phyloP scores from a whole-genome alignment of 2,329 filamentous ascomycete species.

The Ophioceras dolichostomum region DNA sequence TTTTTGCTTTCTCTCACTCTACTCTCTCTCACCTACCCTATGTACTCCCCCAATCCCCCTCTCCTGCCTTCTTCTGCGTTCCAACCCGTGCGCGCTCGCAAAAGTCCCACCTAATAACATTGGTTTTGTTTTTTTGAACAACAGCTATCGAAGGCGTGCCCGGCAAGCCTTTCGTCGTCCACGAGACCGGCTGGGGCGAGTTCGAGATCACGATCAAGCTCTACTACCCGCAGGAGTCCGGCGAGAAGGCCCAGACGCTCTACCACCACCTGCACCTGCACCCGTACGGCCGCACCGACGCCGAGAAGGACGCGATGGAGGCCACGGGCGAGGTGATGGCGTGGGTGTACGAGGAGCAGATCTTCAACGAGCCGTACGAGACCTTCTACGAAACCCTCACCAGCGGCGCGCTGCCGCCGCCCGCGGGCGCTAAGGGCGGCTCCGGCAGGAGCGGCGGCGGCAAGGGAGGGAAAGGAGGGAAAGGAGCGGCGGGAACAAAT shows the following conservation, averaged over 20 bases:
- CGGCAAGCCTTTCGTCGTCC: conserved; percentile 64
- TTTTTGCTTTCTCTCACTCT: no score
- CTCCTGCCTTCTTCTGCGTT: background rate
- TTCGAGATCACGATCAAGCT: conserved; percentile 94
- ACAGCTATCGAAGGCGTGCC: conserved; percentile 58
- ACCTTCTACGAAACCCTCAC: conserved; percentile 83
- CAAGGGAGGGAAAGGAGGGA: conserved; percentile 24
- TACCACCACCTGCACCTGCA: conserved; percentile 89
- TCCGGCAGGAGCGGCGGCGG: conserved; percentile 37
- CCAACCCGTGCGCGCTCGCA: no score
- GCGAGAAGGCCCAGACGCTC: conserved; percentile 90
- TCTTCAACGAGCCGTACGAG: conserved; percentile 96
- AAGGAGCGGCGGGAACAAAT: conserved; percentile 24
- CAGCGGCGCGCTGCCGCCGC: conserved; percentile 45
- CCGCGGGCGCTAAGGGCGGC: conserved; percentile 41
- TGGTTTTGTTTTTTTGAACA: background rate
- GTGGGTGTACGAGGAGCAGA: conserved; percentile 84
- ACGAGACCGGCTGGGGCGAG: conserved; percentile 94
- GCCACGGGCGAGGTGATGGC: conserved; percentile 53
- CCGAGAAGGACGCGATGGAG: conserved; percentile 50
- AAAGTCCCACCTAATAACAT: background rate
- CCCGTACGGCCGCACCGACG: conserved; percentile 75
- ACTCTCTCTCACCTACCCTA: background rate
- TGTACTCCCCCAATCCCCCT: background rate
- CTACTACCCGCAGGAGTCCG: conserved; percentile 78